Evolutionary conservation across 108 stramenopile genomes (phyloP), one percentile per base, ranked within the genome.

Genomic region (Nitzschia sp.): DNA sequence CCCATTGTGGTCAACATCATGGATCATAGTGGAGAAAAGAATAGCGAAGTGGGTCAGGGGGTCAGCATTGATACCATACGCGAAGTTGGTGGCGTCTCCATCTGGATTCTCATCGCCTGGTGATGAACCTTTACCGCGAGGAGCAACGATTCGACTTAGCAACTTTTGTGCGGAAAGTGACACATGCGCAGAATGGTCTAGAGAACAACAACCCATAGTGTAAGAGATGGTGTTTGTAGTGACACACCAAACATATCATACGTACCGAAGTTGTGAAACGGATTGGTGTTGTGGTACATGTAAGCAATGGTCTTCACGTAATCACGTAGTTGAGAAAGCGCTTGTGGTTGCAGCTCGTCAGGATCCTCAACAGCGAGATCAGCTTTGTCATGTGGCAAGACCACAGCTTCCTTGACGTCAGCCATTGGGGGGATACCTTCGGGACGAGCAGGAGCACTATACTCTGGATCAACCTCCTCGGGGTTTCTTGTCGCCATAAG

Each of bases 1-100:
- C 19, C 82, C 82, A 6, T 24, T 48, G 39, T 83, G 82, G 41
- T 83, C 82, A 25, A 83, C 78, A 54, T 83, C 82, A 41, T 79
- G 78, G 40, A 83, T 59, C n/a, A 83, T 50, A 14, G 82, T 73
- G 21, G 82, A 71, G 55, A 83, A 79, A 8, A 79, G 71, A 42
- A 79, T 51, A 2, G 78, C 82, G 66, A 79, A 78, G 6, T 76
- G 74, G 8, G 78, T 76, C 59, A 83, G 41, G 17, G 82, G 82
- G 41, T 83, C 82, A 14, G 63, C 57, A 52, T 64, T 69, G 39
- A 83, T 79, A 17, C 78, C 82, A 53, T 75, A 75, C 21, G 73
- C 38, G 52, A 46, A 24, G 19, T 62, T 25, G 46, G 20, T 39
- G 7, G 6, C 3, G 17, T 20, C 54, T 3, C 12, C 12, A 20